These are phyloP conservation scores for Fraxinus ornus DNA, from an alignment of 305 asterid species.

Conservation along the genomic window DNA sequence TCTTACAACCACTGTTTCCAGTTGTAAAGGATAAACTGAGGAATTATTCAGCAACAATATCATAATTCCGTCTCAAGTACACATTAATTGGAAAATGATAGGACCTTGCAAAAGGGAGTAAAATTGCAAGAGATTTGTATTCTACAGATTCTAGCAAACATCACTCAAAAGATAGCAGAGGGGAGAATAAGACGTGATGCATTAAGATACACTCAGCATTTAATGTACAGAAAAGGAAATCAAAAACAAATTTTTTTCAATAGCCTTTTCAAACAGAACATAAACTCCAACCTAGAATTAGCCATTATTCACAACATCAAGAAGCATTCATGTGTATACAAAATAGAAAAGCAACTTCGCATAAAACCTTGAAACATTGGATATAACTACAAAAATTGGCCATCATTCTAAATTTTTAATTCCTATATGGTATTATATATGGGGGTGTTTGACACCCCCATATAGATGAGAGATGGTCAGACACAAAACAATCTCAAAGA, in stretches of 20 bases:
- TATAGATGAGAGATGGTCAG: not conserved
- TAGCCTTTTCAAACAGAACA: not conserved
- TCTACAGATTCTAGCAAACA: not conserved
- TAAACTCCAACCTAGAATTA: not conserved
- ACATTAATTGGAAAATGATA: not conserved
- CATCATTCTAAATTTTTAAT: not conserved
- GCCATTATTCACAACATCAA: not conserved
- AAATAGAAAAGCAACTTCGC: not conserved
- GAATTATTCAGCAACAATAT: not conserved
- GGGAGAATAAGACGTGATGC: not conserved
- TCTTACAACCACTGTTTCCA: not conserved
- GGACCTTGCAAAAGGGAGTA: not conserved
- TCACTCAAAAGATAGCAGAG: not conserved
- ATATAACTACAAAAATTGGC: not conserved
- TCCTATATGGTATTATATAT: not conserved
- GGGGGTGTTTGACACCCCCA: too few species aligned
- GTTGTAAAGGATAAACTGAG: not conserved
- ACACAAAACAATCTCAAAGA: not conserved
- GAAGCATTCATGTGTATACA: not conserved
- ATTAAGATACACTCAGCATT: not conserved
- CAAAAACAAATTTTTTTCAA: not conserved
- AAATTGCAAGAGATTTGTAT: not conserved
- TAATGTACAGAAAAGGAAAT: not conserved
- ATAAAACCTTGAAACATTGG: not conserved
- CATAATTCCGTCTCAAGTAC: not conserved